A percentile compares a stretch with the other conserved stretches of the same genome.
phyloP scores from a whole-genome alignment of 306 rosid species.

The Abrus pulchellus region DNA sequence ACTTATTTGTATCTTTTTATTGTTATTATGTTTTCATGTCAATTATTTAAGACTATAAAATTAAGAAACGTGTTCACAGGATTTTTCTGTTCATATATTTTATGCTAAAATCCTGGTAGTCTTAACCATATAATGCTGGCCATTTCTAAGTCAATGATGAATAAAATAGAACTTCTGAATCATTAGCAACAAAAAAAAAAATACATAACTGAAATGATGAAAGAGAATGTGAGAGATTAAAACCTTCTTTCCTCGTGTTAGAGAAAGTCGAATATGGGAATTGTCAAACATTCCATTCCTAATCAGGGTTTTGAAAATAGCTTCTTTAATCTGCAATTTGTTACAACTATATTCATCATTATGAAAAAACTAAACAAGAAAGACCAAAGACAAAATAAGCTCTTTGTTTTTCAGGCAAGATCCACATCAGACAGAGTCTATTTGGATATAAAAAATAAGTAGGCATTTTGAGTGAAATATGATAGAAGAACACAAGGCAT shows the following conservation, averaged over 20 bases:
- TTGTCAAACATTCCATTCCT: slow-evolving; percentile 86
- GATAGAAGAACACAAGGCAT: slow-evolving; percentile 15
- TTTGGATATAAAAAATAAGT: slow-evolving; percentile 18
- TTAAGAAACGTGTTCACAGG: background rate
- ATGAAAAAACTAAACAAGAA: slow-evolving; percentile 33
- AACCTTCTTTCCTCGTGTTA: slow-evolving; percentile 83
- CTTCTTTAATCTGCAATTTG: slow-evolving; percentile 65
- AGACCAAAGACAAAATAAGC: slow-evolving; percentile 6
- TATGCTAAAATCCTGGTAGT: slow-evolving; percentile 1
- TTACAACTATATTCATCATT: slow-evolving; percentile 33
- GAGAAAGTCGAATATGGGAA: slow-evolving; percentile 79
- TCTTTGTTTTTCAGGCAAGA: background rate
- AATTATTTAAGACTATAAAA: slow-evolving; percentile 10
- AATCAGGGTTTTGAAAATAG: slow-evolving; percentile 77
- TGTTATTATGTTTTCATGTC: slow-evolving; percentile 17
- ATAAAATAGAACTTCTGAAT: no score
- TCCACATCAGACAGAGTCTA: slow-evolving; percentile 1
- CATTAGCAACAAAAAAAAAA: background rate
- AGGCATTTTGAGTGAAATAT: slow-evolving; percentile 12
- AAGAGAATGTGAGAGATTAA: slow-evolving; percentile 13
- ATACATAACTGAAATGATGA: slow-evolving; percentile 4
- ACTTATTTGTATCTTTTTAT: background rate
- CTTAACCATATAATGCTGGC: background rate
- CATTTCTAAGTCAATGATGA: background rate
- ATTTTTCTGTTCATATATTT: background rate